Evolutionary conservation across 441 rosid species (phyloP).

Genomic region (Pelargonium fulgidum): DNA sequence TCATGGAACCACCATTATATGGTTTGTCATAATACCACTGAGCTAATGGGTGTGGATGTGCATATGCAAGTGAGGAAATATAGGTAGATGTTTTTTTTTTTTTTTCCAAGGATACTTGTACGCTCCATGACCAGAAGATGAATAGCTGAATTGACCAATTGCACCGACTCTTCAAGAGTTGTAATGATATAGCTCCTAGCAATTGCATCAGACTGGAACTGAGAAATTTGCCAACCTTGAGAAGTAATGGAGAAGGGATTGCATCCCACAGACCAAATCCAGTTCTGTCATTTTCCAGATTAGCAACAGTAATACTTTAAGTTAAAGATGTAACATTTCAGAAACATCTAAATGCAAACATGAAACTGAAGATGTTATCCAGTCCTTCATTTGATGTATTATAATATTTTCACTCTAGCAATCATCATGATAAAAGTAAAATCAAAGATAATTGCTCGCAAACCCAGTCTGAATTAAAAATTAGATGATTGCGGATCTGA

Average conservation of each 20-base stretch:
- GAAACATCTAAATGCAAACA: background rate
- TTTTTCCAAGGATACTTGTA: constrained; percentile 73
- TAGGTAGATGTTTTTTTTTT: background rate
- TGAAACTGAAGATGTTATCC: background rate
- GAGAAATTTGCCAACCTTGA: constrained; percentile 84
- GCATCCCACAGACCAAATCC: constrained; percentile 98
- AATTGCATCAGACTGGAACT: constrained; percentile 82
- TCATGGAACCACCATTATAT: background rate
- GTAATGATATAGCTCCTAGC: constrained; percentile 89
- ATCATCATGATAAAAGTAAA: background rate
- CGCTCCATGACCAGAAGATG: constrained; percentile 72
- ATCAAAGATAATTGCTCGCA: background rate
- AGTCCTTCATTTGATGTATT: background rate
- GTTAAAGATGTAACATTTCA: background rate
- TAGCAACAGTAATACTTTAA: constrained; percentile 6
- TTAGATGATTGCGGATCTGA: background rate
- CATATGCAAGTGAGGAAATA: background rate
- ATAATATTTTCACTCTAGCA: background rate
- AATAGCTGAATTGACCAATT: constrained; percentile 72
- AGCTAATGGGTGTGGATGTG: background rate
- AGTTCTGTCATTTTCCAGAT: constrained; percentile 51
- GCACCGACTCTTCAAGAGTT: constrained; percentile 85
- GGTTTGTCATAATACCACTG: background rate
- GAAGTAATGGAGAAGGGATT: constrained; percentile 81
- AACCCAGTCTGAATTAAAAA: background rate